phyloP scores from a whole-genome alignment of 768 basidiomycete genomes.

The Tulasnella sp. region DNA sequence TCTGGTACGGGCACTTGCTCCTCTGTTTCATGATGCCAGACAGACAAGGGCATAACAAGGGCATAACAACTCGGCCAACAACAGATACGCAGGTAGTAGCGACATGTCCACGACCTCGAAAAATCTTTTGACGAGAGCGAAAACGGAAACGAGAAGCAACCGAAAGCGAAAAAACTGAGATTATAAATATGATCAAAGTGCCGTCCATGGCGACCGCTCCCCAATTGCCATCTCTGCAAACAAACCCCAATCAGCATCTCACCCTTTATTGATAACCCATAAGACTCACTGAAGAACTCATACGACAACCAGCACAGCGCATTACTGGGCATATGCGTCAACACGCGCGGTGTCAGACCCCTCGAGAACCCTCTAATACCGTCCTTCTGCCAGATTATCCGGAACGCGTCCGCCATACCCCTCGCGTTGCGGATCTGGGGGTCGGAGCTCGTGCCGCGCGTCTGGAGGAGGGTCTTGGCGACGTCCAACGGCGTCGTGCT shows the following conservation, averaged over 20 bases:
- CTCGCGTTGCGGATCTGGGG: constrained; percentile 67
- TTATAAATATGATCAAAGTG: neutral
- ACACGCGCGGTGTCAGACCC: constrained; percentile 79
- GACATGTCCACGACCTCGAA: too few relatives aligned
- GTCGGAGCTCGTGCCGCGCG: constrained; percentile 80
- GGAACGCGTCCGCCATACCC: constrained; percentile 79
- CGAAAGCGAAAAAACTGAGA: too few relatives aligned
- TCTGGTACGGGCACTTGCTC: too few relatives aligned
- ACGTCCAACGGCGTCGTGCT: constrained; percentile 96
- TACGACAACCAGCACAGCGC: constrained; percentile 97
- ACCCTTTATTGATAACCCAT: neutral
- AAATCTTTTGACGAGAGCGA: too few relatives aligned
- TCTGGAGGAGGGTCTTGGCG: constrained; percentile 93
- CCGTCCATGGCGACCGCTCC: constrained; percentile 1
- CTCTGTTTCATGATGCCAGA: too few relatives aligned
- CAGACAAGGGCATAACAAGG: too few relatives aligned
- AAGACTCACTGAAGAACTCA: constrained; percentile 88
- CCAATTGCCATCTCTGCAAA: constrained; percentile 15
- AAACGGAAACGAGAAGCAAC: too few relatives aligned
- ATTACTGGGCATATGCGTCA: constrained; percentile 94
- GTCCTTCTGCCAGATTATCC: constrained; percentile 76
- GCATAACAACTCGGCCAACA: too few relatives aligned
- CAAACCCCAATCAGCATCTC: neutral
- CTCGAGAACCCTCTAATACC: constrained; percentile 76
- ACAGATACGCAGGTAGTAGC: too few relatives aligned